These are phyloP conservation scores for Pythium diclinum DNA, from an alignment of 352 stramenopile species.

Conservation along the genomic window DNA sequence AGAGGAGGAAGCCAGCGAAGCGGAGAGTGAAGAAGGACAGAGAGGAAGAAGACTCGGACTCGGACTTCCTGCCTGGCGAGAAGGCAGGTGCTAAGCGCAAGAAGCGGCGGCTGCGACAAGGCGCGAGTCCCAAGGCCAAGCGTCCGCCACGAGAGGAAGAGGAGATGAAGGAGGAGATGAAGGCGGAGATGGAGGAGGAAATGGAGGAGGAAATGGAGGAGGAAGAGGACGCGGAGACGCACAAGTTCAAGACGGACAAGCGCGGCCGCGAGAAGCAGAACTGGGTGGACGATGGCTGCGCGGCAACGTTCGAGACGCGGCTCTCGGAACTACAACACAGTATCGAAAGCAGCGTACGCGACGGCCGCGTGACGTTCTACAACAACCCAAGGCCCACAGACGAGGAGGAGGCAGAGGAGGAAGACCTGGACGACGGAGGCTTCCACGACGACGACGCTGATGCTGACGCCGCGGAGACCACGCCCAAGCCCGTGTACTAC, in stretches of 20 bases:
- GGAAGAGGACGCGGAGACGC: neutral
- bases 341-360: constrained; percentile 14
- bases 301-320: constrained; percentile 21
- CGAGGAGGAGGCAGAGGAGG: neutral
- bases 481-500: constrained; percentile 27
- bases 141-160: too few relatives aligned
- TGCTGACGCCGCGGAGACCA: constrained; percentile 8
- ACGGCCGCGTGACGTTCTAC: constrained; percentile 27
- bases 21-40: neutral
- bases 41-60: constrained; percentile 10
- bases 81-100: constrained; percentile 13
- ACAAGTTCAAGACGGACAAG: constrained; percentile 14
- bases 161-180: constrained; percentile 6
- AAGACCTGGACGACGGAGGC: constrained; percentile 33
- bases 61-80: constrained; percentile 15
- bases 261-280: constrained; percentile 23
- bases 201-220: neutral
- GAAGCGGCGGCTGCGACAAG: constrained; percentile 26
- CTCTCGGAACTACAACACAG: constrained; percentile 11
- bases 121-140: neutral
- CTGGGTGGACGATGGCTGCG: constrained; percentile 32
- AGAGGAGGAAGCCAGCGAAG: neutral
- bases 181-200: constrained; percentile 6
- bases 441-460: constrained; percentile 32
- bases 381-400: constrained; percentile 11